A percentile compares a stretch with the other conserved stretches of the same genome.
phyloP scores from a whole-genome alignment of 495 filamentous ascomycete genomes.

The Parathielavia appendiculata region DNA sequence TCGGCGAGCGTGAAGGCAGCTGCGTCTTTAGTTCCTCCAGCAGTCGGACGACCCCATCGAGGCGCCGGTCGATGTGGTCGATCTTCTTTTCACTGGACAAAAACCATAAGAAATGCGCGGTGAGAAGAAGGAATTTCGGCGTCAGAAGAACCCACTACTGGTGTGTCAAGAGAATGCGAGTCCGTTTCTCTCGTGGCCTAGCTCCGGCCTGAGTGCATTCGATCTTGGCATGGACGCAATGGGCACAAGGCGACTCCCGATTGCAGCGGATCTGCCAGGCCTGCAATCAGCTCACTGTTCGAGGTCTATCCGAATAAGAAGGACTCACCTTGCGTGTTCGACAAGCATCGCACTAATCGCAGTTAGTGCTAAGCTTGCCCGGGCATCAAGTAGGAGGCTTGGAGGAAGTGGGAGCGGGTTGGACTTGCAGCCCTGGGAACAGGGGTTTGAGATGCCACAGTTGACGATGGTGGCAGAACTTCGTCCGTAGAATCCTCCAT shows the following conservation, averaged over 20 bases:
- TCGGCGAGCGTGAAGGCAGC: constrained; percentile 10
- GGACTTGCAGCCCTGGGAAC: constrained; percentile 19
- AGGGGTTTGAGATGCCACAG: background rate
- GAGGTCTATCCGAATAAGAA: background rate
- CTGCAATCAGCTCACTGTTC: background rate
- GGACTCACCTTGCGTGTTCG: constrained; percentile 20
- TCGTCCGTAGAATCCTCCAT: constrained; percentile 5
- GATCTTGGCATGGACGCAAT: constrained; percentile 25
- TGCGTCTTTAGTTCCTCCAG: constrained; percentile 35
- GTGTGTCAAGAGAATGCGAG: constrained; percentile 22
- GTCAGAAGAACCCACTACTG: constrained; percentile 18
- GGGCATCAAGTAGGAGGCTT: background rate
- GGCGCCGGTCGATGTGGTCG: constrained; percentile 57
- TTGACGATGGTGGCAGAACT: background rate
- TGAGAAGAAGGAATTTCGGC: background rate
- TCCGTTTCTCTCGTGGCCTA: constrained; percentile 19
- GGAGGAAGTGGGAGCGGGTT: background rate
- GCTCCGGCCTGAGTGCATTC: constrained; percentile 18
- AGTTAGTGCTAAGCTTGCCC: background rate
- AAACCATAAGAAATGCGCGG: background rate
- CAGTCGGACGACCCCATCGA: constrained; percentile 50
- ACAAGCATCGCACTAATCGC: constrained; percentile 22
- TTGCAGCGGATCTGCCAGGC: constrained; percentile 51
- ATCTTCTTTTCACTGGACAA: constrained; percentile 59
- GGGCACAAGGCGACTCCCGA: constrained; percentile 22